phyloP scores from a whole-genome alignment of 2,329 filamentous ascomycete genomes.

The Claviceps arundinis region DNA sequence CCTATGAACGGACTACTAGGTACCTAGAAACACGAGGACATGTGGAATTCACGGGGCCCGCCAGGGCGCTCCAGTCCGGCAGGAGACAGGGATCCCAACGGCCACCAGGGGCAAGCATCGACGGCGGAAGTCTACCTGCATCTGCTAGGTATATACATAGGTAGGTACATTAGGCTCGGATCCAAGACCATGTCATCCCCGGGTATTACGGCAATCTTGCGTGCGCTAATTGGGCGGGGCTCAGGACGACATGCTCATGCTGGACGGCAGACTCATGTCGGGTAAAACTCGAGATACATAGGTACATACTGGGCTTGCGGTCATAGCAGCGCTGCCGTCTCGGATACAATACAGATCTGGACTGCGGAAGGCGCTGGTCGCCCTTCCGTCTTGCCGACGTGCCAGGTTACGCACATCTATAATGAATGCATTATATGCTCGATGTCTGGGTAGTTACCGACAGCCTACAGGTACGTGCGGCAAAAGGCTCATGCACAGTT shows the following conservation, averaged over 20 bases:
- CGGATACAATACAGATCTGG: neutral
- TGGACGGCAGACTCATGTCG: neutral
- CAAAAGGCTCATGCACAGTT: neutral
- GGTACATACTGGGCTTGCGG: neutral
- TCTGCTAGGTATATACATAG: no score
- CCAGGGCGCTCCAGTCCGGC: neutral
- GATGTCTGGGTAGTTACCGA: neutral
- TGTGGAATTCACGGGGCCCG: neutral
- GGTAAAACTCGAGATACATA: neutral
- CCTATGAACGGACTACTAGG: no score
- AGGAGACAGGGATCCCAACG: neutral
- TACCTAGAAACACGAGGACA: neutral
- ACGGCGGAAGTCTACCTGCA: no score
- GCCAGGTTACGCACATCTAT: neutral
- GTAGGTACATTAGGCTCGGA: neutral
- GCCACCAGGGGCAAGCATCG: no score
- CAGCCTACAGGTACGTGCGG: neutral
- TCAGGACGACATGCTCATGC: neutral
- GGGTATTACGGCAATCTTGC: neutral
- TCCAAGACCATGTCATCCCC: neutral
- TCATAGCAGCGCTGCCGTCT: neutral
- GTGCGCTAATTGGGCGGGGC: neutral
- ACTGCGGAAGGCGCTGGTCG: neutral
- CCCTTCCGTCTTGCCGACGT: neutral
- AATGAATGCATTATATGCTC: no score